phyloP scores from a whole-genome alignment of 1,284 basidiomycete species.

The Puccinia horiana region DNA sequence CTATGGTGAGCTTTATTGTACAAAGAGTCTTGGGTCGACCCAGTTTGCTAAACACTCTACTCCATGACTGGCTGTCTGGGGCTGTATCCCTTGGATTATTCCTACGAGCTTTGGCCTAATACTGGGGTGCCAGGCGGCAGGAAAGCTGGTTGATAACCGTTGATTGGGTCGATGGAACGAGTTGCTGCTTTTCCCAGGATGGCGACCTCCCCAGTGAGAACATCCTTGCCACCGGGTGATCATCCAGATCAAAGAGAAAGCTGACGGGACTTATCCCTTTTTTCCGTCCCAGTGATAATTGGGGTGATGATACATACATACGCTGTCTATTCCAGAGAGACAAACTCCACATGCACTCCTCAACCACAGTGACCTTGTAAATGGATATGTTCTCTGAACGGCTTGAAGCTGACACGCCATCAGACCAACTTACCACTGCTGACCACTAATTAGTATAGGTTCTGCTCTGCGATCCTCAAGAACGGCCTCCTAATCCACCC shows the following conservation, averaged over 20 bases:
- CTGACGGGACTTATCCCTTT: neutral
- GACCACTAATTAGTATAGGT: neutral
- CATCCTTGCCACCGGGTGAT: slow-evolving; percentile 17
- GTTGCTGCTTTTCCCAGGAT: neutral
- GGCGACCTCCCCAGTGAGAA: neutral
- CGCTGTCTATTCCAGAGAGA: neutral
- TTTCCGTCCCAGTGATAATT: neutral
- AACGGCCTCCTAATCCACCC: slow-evolving; percentile 5
- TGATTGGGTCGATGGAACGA: neutral
- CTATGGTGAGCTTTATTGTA: too few species aligned
- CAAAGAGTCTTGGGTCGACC: neutral
- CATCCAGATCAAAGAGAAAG: neutral
- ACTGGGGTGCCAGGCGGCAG: too few species aligned
- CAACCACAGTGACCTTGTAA: slow-evolving; percentile 1
- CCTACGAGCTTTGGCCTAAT: neutral
- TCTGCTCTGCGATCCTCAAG: neutral
- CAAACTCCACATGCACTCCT: neutral
- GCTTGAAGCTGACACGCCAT: neutral
- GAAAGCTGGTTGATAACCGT: too few species aligned
- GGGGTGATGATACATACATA: neutral
- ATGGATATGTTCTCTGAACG: neutral
- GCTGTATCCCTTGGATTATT: neutral
- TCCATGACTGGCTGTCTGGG: neutral
- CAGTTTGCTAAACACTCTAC: neutral
- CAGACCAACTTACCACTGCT: neutral